These are phyloP conservation scores for Suhomyces bribrorum DNA, from an alignment of 1,139 yeast species.

Conservation along the genomic window DNA sequence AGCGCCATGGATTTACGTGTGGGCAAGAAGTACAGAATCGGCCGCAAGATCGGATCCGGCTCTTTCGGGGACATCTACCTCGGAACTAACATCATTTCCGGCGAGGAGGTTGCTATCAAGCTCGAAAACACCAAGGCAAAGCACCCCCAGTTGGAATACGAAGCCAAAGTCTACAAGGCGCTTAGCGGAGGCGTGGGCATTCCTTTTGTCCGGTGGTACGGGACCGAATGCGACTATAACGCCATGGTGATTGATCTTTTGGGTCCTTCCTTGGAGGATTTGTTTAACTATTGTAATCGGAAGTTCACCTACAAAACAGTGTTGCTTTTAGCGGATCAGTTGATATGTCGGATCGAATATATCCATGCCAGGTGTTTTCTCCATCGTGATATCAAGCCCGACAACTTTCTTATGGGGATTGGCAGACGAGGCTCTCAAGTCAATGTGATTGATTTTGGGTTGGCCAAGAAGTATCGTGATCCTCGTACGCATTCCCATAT, in stretches of 20 bases:
- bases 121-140: conserved; percentile 86
- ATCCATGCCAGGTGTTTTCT: conserved; percentile 95
- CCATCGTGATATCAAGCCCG: conserved; percentile 92
- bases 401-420: conserved; percentile 94
- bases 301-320: conserved; percentile 94
- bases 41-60: conserved; percentile 95
- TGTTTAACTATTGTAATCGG: conserved; percentile 93
- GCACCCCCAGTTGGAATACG: conserved; percentile 96
- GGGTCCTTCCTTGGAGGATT: conserved; percentile 94
- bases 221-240: conserved; percentile 93
- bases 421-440: conserved; percentile 95
- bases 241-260: conserved; percentile 95
- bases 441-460: conserved; percentile 94
- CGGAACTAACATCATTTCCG: conserved; percentile 90
- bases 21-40: conserved; percentile 92
- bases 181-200: conserved; percentile 97
- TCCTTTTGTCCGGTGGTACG: conserved; percentile 96
- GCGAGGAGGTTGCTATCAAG: conserved; percentile 97
- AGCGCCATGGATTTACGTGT: conserved; percentile 74
- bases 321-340: conserved; percentile 87
- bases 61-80: conserved; percentile 96
- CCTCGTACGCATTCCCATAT: conserved; percentile 95
- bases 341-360: conserved; percentile 90
- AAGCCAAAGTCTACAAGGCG: conserved; percentile 92
- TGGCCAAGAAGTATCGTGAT: conserved; percentile 93